Percentiles rank a stretch among this genome's conserved stretches.
phyloP scores from a whole-genome alignment of 2,329 filamentous ascomycete species.

The Fusarium paranaense region DNA sequence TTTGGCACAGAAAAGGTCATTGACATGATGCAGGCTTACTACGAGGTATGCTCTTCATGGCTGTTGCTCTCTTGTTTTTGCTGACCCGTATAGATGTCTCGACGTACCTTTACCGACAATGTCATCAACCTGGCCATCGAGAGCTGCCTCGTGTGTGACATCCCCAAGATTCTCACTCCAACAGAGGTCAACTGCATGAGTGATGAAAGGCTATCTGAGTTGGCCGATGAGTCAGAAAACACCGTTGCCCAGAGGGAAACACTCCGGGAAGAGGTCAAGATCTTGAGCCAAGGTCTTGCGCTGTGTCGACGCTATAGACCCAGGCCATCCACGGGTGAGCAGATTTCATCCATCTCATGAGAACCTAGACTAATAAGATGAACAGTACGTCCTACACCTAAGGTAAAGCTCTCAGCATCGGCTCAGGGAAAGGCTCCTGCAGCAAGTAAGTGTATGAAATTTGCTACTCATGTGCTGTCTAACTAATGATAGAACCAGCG shows the following conservation, averaged over 20 bases:
- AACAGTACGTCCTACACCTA: conserved; percentile 8
- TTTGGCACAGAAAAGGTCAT: conserved; percentile 55
- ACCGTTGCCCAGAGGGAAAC: conserved; percentile 8
- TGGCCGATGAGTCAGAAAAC: conserved; percentile 17
- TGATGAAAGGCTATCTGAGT: conserved; percentile 14
- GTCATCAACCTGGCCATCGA: conserved; percentile 61
- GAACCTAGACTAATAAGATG: background rate
- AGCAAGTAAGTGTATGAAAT: background rate
- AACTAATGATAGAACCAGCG: background rate
- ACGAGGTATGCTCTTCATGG: conserved; percentile 49
- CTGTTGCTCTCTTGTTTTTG: fast-evolving
- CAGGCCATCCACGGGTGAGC: conserved; percentile 23
- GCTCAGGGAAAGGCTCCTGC: background rate
- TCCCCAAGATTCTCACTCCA: conserved; percentile 56
- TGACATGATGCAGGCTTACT: conserved; percentile 59
- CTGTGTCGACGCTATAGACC: conserved; percentile 20
- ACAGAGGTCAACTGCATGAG: conserved; percentile 24
- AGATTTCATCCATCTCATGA: background rate
- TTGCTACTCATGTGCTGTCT: background rate
- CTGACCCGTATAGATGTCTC: conserved; percentile 50
- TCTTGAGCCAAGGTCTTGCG: conserved; percentile 14
- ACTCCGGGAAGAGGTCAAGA: conserved; percentile 19
- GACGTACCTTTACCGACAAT: conserved; percentile 60
- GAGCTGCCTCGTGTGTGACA: conserved; percentile 57
- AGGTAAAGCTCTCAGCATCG: background rate